Evolutionary conservation across 139 green algal genomes (phyloP).

Genomic region (Tetraselmis striata): DNA sequence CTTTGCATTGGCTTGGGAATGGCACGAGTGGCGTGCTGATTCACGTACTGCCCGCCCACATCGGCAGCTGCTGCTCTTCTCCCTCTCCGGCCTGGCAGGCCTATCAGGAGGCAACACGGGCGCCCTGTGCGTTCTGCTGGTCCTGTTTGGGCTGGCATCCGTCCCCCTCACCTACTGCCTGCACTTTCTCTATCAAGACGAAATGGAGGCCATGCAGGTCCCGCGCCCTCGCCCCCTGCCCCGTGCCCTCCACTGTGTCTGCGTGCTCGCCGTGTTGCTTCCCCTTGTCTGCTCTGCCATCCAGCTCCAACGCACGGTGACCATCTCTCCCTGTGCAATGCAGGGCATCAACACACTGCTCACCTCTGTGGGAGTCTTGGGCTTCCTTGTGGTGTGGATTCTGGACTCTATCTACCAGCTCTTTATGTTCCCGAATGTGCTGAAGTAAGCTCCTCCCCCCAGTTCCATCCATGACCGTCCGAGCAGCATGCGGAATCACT

Average conservation of each 20-base stretch:
- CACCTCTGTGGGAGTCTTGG: background rate
- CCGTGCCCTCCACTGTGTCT: too few species aligned
- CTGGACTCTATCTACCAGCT: background rate
- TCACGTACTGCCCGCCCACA: background rate
- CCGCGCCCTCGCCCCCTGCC: background rate
- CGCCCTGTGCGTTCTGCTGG: slow-evolving; percentile 43
- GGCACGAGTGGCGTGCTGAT: too few species aligned
- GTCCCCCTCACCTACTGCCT: slow-evolving; percentile 58
- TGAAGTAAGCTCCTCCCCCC: too few species aligned
- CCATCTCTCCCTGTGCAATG: background rate
- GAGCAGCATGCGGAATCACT: too few species aligned
- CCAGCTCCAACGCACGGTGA: too few species aligned
- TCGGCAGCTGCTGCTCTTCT: slow-evolving; percentile 9
- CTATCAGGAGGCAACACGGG: slow-evolving; percentile 38
- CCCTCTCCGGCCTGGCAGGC: slow-evolving; percentile 36
- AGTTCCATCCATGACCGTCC: too few species aligned
- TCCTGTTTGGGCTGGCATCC: slow-evolving; percentile 31
- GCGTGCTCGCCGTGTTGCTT: too few species aligned
- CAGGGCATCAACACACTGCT: background rate
- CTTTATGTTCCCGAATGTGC: background rate
- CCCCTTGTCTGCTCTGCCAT: too few species aligned
- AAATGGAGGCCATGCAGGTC: slow-evolving; percentile 58
- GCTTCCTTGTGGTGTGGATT: background rate
- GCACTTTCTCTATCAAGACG: slow-evolving; percentile 57
- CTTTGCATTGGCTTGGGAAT: too few species aligned